Evolutionary conservation across 306 rosid genomes (phyloP).

Genomic region (Inga leiocalycina): DNA sequence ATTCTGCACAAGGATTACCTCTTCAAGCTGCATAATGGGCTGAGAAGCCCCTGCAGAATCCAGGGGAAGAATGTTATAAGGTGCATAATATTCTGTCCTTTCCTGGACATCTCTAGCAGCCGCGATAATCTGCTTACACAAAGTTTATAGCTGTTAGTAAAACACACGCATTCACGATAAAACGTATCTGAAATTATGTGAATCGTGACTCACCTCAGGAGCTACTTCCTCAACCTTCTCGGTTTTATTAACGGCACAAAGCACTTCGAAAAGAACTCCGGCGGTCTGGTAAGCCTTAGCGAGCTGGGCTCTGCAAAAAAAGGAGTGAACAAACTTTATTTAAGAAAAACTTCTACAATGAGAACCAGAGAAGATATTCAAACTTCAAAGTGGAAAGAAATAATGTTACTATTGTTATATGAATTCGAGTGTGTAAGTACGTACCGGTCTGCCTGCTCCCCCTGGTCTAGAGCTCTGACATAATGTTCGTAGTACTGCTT

Average conservation of each 20-base stretch:
- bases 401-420: not conserved
- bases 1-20: constrained; percentile 52
- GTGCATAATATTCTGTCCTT: constrained; percentile 88
- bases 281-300: constrained; percentile 95
- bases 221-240: constrained; percentile 99
- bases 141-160: constrained; percentile 11
- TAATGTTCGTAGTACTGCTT: constrained; percentile 92
- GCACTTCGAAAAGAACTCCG: constrained; percentile 96
- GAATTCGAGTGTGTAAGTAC: not conserved
- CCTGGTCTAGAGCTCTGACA: constrained; percentile 87
- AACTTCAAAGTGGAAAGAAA: not conserved
- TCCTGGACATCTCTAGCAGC: constrained; percentile 99
- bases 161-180: constrained; percentile 12
- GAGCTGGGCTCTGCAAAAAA: constrained; percentile 80
- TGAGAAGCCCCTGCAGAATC: constrained; percentile 98
- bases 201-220: constrained; percentile 76
- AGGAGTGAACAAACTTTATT: not conserved
- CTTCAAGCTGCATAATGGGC: constrained; percentile 95
- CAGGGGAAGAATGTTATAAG: constrained; percentile 92
- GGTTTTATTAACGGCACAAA: constrained; percentile 92
- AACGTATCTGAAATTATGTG: constrained; percentile 22
- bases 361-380: not conserved
- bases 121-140: constrained; percentile 76
- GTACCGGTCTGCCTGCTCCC: constrained; percentile 90
- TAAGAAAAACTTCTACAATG: not conserved